Percentiles rank a stretch among this genome's conserved stretches.
These are phyloP conservation scores for Hypoxylon sp. DNA, from an alignment of 2,329 filamentous ascomycete genomes.

Conservation along the genomic window DNA sequence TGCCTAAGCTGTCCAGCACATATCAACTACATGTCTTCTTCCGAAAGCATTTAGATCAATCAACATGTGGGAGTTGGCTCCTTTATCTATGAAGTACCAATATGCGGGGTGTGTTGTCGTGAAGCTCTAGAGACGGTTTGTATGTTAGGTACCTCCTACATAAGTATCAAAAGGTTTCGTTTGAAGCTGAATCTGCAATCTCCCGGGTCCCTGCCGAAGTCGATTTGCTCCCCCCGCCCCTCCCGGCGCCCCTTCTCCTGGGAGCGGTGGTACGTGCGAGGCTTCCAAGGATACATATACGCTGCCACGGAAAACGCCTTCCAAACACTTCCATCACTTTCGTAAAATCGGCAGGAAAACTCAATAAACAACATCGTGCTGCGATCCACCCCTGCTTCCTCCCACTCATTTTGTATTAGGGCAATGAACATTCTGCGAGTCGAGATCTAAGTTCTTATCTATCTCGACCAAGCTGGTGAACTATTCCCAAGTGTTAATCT, in stretches of 20 bases:
- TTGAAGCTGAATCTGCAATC: neutral
- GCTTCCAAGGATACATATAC: neutral
- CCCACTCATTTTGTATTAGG: neutral
- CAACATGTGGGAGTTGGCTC: no score
- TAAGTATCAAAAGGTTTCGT: no score
- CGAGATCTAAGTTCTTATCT: neutral
- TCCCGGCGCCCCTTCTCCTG: no score
- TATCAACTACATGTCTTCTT: neutral
- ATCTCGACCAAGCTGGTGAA: neutral
- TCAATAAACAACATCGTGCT: neutral
- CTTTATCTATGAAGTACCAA: neutral
- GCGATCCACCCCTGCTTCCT: neutral
- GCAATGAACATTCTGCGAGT: neutral
- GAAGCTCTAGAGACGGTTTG: no score
- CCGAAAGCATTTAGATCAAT: neutral
- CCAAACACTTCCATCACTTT: neutral
- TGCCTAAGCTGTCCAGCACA: no score
- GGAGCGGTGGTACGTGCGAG: neutral
- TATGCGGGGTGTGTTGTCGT: no score
- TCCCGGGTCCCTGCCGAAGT: neutral
- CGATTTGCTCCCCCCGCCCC: neutral
- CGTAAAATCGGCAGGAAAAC: neutral
- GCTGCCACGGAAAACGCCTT: neutral
- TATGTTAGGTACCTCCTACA: no score
- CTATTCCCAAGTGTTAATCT: neutral